phyloP scores from a whole-genome alignment of 2,329 filamentous ascomycete species.

The Knufia fluminis region DNA sequence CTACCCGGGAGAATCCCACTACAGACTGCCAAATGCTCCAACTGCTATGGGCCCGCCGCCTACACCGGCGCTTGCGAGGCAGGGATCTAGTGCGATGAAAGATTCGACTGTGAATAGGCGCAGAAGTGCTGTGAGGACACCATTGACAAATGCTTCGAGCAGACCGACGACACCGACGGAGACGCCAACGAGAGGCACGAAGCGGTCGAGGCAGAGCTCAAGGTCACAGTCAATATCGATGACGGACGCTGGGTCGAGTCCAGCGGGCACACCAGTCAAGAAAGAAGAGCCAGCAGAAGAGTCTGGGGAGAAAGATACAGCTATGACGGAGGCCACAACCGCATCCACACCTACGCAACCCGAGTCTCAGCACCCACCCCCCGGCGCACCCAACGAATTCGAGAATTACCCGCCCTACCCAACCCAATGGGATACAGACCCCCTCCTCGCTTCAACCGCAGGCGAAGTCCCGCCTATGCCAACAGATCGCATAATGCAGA shows the following conservation, averaged over 20 bases:
- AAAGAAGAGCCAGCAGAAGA: constrained; percentile 7
- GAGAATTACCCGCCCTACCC: constrained; percentile 26
- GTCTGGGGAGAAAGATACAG: background rate
- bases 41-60: background rate
- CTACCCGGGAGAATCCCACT: background rate
- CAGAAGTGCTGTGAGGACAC: background rate
- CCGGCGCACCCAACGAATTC: constrained; percentile 3
- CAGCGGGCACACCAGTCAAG: background rate
- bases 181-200: background rate
- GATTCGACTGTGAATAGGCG: background rate
- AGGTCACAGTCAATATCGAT: background rate
- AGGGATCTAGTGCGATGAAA: background rate
- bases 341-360: constrained; percentile 1
- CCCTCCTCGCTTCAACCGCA: constrained; percentile 28
- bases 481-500: constrained; percentile 37
- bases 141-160: background rate
- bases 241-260: background rate
- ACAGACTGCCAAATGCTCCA: background rate
- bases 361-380: constrained; percentile 17
- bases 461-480: constrained; percentile 35
- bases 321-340: constrained; percentile 1
- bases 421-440: constrained; percentile 17
- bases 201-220: background rate
- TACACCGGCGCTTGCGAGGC: background rate
- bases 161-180: background rate